A percentile compares a stretch with the other conserved stretches of the same genome.
These are phyloP conservation scores for Polygonum aviculare DNA, from an alignment of 148 eudicot species.

Conservation along the genomic window DNA sequence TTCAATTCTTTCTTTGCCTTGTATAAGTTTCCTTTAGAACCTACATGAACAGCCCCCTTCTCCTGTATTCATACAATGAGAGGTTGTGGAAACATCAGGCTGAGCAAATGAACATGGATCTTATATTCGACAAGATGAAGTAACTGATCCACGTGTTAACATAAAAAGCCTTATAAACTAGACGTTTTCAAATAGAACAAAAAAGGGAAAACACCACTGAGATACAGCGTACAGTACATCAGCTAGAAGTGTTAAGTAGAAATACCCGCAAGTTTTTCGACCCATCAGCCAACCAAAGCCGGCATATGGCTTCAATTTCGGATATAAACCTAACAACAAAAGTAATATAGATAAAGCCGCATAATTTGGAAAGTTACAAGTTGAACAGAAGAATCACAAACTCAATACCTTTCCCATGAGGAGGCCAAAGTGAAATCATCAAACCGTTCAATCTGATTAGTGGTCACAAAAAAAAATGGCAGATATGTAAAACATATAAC, in stretches of 20 bases:
- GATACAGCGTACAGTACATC: neutral
- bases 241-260: constrained; percentile 2
- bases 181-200: neutral
- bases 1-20: constrained; percentile 65
- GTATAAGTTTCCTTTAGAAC: constrained; percentile 41
- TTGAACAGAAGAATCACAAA: neutral
- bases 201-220: neutral
- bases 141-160: neutral
- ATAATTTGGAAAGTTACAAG: neutral
- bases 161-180: neutral
- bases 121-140: neutral
- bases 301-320: constrained; percentile 86
- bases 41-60: constrained; percentile 59
- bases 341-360: neutral
- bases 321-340: constrained; percentile 66
- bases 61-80: constrained; percentile 28
- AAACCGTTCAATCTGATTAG: constrained; percentile 67
- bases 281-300: constrained; percentile 94
- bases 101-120: neutral
- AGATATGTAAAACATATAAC: neutral
- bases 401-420: constrained; percentile 89
- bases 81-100: neutral
- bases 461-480: constrained; percentile 1
- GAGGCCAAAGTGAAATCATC: constrained; percentile 98
- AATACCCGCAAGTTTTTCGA: constrained; percentile 67